Evolutionary conservation across 1,284 basidiomycete species (phyloP).

Genomic region (Apiotrichum gracile): DNA sequence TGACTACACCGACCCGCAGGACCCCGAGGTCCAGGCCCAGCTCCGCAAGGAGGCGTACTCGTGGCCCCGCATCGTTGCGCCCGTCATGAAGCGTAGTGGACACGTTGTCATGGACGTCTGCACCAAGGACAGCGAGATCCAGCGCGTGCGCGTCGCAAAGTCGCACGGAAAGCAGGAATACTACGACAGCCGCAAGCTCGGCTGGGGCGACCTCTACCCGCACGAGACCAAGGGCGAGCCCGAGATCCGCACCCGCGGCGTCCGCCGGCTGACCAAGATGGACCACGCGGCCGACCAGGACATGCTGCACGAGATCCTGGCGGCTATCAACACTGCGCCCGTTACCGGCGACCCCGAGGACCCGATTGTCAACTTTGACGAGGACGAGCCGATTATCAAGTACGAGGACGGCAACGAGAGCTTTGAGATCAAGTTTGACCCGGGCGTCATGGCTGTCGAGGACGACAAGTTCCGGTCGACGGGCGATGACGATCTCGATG

Average conservation of each 20-base stretch:
- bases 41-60: constrained; percentile 54
- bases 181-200: constrained; percentile 88
- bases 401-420: not conserved
- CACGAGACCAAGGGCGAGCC: constrained; percentile 69
- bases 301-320: not conserved
- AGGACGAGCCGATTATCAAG: not conserved
- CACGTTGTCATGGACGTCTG: constrained; percentile 92
- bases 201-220: constrained; percentile 93
- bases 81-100: constrained; percentile 84
- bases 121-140: constrained; percentile 72
- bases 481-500: constrained; percentile 5
- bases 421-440: not conserved
- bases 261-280: constrained; percentile 29
- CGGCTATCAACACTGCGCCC: not conserved
- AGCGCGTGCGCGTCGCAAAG: constrained; percentile 82
- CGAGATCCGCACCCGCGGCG: constrained; percentile 54
- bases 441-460: not conserved
- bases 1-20: not conserved
- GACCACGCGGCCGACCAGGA: constrained; percentile 9
- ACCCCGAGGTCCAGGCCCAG: constrained; percentile 9
- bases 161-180: constrained; percentile 90
- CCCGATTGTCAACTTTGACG: not conserved
- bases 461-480: constrained; percentile 1
- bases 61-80: constrained; percentile 87
- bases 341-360: not conserved